Evolutionary conservation across 371 early-diverging fungal genomes (phyloP).

Genomic region (Funneliformis caledonium): DNA sequence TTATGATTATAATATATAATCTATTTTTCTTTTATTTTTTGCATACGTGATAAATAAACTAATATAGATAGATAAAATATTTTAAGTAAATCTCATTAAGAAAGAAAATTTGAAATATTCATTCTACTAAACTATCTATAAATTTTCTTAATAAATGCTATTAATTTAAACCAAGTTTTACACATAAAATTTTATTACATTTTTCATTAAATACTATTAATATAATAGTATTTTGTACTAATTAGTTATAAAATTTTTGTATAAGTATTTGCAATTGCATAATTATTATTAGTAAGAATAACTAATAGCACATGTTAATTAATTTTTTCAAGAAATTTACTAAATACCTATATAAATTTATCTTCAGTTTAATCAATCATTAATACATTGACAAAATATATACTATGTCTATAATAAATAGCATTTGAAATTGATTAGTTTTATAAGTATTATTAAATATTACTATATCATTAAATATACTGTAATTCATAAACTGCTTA

Average conservation of each 20-base stretch:
- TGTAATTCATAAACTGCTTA: background rate
- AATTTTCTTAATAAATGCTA: background rate
- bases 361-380: background rate
- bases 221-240: background rate
- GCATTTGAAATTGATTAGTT: too few species aligned
- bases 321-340: background rate
- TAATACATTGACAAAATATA: background rate
- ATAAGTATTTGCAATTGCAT: background rate
- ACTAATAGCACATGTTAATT: background rate
- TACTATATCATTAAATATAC: background rate
- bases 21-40: slow-evolving; percentile 26
- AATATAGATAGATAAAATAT: background rate
- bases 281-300: background rate
- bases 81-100: background rate
- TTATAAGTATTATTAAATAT: background rate
- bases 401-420: too few species aligned
- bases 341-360: background rate
- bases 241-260: background rate
- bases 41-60: background rate
- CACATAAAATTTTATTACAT: too few species aligned
- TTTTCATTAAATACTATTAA: too few species aligned
- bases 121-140: background rate
- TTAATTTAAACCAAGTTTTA: too few species aligned
- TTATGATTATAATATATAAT: background rate
- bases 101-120: background rate